phyloP scores from a whole-genome alignment of 768 basidiomycete genomes.

The Thelephora aurantiotincta region DNA sequence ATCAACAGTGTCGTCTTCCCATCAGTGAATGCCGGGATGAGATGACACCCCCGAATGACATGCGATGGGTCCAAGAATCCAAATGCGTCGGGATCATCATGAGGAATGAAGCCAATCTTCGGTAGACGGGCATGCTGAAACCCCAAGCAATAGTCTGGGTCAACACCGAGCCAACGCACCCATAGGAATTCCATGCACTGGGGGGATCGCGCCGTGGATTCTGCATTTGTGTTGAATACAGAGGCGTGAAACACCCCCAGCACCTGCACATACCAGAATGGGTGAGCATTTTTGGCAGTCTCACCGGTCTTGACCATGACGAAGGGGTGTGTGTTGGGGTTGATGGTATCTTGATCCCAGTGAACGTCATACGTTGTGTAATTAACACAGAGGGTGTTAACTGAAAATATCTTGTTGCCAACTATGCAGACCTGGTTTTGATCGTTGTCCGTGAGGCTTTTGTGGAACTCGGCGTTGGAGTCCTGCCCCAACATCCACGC shows the following conservation, averaged over 20 bases:
- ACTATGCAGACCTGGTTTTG: slow-evolving; percentile 5
- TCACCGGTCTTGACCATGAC: slow-evolving; percentile 15
- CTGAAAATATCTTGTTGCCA: slow-evolving; percentile 16
- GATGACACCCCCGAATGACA: too few species aligned
- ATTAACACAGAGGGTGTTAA: slow-evolving; percentile 20
- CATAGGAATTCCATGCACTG: too few species aligned
- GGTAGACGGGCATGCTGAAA: too few species aligned
- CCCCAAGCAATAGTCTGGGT: too few species aligned
- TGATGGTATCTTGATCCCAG: slow-evolving; percentile 26
- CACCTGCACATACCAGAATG: slow-evolving; percentile 18
- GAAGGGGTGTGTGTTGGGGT: slow-evolving; percentile 20
- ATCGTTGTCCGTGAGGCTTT: slow-evolving; percentile 12
- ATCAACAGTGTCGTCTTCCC: too few species aligned
- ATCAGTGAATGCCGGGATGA: too few species aligned
- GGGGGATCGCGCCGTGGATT: background rate
- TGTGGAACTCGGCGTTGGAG: slow-evolving; percentile 15
- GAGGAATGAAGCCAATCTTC: too few species aligned
- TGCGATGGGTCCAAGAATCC: too few species aligned
- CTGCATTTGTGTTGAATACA: slow-evolving; percentile 4
- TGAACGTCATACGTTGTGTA: slow-evolving; percentile 30
- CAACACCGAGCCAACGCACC: too few species aligned
- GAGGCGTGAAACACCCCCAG: slow-evolving; percentile 16
- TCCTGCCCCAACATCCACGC: slow-evolving; percentile 11
- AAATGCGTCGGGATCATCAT: too few species aligned
- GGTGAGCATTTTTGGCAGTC: slow-evolving; percentile 6